phyloP scores from a whole-genome alignment of 306 rosid genomes.

The Cercis canadensis region DNA sequence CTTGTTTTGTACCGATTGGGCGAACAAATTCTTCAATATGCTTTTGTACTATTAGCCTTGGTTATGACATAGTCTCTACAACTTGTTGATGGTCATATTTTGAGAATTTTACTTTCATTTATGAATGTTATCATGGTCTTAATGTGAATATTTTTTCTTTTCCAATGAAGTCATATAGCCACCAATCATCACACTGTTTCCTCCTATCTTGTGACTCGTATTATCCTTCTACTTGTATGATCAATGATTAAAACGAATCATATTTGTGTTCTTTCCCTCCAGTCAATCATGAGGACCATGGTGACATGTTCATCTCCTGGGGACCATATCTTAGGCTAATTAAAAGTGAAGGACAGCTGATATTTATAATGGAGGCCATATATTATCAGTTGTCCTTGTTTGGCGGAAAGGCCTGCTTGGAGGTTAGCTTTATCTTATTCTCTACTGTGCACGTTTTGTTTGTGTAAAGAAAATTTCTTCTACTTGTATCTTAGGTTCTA shows the following conservation, averaged over 20 bases:
- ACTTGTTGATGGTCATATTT: neutral
- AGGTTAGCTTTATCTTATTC: conserved; percentile 18
- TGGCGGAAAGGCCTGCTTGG: conserved; percentile 9
- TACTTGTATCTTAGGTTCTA: conserved; percentile 18
- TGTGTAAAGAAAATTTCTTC: conserved; percentile 12
- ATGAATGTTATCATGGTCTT: conserved; percentile 1
- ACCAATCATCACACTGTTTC: neutral
- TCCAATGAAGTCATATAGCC: conserved; percentile 1
- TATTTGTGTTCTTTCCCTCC: conserved; percentile 11
- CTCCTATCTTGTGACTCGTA: neutral
- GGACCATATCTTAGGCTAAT: neutral
- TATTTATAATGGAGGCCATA: neutral
- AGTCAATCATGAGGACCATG: neutral
- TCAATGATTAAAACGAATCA: neutral
- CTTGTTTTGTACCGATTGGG: neutral
- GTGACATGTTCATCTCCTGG: conserved; percentile 2
- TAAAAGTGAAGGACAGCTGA: conserved; percentile 21
- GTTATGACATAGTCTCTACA: neutral
- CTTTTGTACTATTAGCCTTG: neutral
- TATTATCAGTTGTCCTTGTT: neutral
- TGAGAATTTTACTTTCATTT: neutral
- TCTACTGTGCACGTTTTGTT: neutral
- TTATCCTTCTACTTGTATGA: neutral
- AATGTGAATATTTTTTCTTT: neutral
- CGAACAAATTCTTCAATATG: neutral